phyloP scores from a whole-genome alignment of 2,329 filamentous ascomycete genomes.

The Fulvia fulva region DNA sequence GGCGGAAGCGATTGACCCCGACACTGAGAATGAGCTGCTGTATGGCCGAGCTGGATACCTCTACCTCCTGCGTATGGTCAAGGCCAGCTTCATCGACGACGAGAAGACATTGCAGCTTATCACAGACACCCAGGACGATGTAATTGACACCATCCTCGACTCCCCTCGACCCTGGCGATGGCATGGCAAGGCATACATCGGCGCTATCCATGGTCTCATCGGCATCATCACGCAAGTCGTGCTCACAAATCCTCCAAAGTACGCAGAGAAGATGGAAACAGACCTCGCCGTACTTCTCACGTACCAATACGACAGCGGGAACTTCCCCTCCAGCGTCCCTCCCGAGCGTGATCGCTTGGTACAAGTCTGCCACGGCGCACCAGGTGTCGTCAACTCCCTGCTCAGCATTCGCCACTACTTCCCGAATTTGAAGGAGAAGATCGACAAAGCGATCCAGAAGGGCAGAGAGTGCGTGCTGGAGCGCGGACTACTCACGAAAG shows the following conservation, averaged over 20 bases:
- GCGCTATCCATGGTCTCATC: constrained; percentile 64
- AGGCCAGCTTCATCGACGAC: constrained; percentile 52
- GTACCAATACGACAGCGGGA: constrained; percentile 58
- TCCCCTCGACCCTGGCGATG: constrained; percentile 59
- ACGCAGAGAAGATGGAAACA: constrained; percentile 52
- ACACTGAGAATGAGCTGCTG: constrained; percentile 59
- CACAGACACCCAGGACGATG: constrained; percentile 51
- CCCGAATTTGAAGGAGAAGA: constrained; percentile 50
- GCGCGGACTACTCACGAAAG: constrained; percentile 58
- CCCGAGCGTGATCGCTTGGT: constrained; percentile 50
- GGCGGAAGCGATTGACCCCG: constrained; percentile 43
- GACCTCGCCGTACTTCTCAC: constrained; percentile 55
- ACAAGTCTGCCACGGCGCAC: constrained; percentile 65
- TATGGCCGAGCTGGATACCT: constrained; percentile 66
- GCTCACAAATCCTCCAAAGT: constrained; percentile 52
- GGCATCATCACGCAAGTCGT: constrained; percentile 69
- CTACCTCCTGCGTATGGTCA: constrained; percentile 63
- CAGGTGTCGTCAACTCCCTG: constrained; percentile 59
- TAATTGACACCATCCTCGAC: constrained; percentile 58
- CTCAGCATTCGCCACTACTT: constrained; percentile 55
- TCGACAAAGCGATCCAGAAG: constrained; percentile 51
- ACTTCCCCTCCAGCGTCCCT: constrained; percentile 58
- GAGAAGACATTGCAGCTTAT: constrained; percentile 49
- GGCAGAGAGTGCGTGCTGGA: constrained; percentile 54
- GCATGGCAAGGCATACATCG: constrained; percentile 60